phyloP scores from a whole-genome alignment of 192 early-diverging fungal genomes.

The Mortierella claussenii region DNA sequence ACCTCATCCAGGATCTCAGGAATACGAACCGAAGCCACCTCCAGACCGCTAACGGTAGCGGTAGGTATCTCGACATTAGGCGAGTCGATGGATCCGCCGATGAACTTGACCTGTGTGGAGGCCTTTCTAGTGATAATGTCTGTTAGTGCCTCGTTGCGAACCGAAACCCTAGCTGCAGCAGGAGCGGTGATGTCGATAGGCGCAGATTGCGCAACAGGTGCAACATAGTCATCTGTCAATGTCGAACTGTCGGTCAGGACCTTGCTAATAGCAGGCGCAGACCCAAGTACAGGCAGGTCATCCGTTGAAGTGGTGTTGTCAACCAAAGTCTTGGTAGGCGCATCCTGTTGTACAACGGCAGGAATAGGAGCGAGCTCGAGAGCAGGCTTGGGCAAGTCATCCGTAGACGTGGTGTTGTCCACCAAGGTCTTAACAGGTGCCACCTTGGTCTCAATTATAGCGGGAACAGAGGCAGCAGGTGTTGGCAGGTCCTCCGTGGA shows the following conservation, averaged over 20 bases:
- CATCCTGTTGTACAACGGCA: neutral
- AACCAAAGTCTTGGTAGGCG: neutral
- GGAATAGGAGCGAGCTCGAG: neutral
- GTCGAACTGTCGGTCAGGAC: slow-evolving; percentile 3
- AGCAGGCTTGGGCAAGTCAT: neutral
- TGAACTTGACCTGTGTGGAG: neutral
- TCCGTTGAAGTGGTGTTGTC: slow-evolving; percentile 18
- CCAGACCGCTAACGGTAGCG: slow-evolving; percentile 21
- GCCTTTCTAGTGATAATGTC: slow-evolving; percentile 25
- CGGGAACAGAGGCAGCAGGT: neutral
- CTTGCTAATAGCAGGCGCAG: neutral
- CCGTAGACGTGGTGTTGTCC: slow-evolving; percentile 9
- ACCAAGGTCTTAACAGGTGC: neutral
- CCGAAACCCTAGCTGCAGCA: neutral
- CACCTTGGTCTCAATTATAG: neutral
- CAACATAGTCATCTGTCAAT: slow-evolving; percentile 4
- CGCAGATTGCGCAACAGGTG: neutral
- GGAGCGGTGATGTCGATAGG: neutral
- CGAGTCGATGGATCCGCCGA: slow-evolving; percentile 2
- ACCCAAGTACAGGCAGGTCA: neutral
- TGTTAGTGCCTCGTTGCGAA: neutral
- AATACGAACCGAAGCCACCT: slow-evolving; percentile 23
- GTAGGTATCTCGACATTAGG: slow-evolving; percentile 12
- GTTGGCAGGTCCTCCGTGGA: slow-evolving; percentile 12
- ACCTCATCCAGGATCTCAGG: slow-evolving; percentile 5